These are phyloP conservation scores for Coemansia sp. DNA, from an alignment of 192 early-diverging fungal genomes.

Conservation along the genomic window DNA sequence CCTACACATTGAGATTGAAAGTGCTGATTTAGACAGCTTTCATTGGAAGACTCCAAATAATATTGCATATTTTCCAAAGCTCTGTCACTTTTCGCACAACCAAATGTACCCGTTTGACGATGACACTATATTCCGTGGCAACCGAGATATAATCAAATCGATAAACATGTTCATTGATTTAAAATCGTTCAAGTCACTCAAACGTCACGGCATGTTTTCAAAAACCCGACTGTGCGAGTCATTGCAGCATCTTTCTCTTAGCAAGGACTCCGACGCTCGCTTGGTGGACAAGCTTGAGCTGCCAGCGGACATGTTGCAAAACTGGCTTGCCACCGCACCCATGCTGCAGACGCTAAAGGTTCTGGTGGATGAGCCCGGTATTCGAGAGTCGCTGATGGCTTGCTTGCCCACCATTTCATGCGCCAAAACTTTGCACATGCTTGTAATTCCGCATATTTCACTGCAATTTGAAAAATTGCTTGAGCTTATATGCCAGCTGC, in stretches of 20 bases:
- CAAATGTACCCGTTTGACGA: conserved; percentile 5
- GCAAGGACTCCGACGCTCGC: neutral
- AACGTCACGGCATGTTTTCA: neutral
- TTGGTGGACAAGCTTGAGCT: neutral
- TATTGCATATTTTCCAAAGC: conserved; percentile 3
- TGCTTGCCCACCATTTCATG: neutral
- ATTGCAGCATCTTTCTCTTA: neutral
- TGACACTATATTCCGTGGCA: conserved; percentile 6
- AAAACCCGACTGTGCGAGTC: neutral
- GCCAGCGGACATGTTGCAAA: neutral
- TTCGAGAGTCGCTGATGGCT: neutral
- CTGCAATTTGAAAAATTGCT: neutral
- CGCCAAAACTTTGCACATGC: neutral
- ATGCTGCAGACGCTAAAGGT: neutral
- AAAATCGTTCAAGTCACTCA: neutral
- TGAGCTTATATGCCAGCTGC: neutral
- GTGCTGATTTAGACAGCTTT: neutral
- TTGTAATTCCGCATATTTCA: conserved; percentile 3
- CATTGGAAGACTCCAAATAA: conserved; percentile 3
- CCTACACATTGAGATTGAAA: neutral
- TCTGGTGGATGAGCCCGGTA: neutral
- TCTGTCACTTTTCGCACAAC: neutral
- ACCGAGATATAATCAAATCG: neutral
- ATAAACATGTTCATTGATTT: neutral
- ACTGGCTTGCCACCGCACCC: neutral